phyloP scores from a whole-genome alignment of 169 alveolate species.

The Plasmodium inui region DNA sequence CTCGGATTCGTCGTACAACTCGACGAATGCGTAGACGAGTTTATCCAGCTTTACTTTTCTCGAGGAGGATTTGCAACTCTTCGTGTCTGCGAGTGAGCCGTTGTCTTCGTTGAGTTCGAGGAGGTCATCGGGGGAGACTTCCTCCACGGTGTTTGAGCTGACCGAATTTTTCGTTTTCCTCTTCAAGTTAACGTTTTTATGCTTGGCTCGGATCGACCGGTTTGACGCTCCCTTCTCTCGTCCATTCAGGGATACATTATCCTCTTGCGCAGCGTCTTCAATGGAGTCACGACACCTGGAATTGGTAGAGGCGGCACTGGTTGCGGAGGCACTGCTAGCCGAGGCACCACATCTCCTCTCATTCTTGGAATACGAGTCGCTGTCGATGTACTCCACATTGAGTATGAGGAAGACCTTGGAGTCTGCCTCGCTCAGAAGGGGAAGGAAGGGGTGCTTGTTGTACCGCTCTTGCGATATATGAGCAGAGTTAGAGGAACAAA shows the following conservation, averaged over 20 bases:
- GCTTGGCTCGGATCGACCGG: neutral
- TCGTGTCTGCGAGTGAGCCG: conserved; percentile 6
- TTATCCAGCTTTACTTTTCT: conserved; percentile 68
- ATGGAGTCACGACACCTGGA: neutral
- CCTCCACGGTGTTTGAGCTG: neutral
- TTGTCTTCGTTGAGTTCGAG: neutral
- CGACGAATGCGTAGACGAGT: conserved; percentile 63
- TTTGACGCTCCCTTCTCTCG: neutral
- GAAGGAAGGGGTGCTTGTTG: conserved; percentile 78
- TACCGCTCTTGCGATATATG: conserved; percentile 76
- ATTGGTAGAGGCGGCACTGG: neutral
- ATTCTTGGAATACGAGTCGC: conserved; percentile 4
- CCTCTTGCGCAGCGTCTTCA: neutral
- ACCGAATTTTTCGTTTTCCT: conserved; percentile 23
- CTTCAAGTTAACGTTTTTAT: conserved; percentile 25
- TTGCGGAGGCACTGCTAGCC: neutral
- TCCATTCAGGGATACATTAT: neutral
- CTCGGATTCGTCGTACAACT: conserved; percentile 62
- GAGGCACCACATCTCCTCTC: neutral
- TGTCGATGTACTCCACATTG: conserved; percentile 46
- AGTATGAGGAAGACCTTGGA: conserved; percentile 54
- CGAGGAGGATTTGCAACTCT: conserved; percentile 55
- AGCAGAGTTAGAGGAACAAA: conserved; percentile 10
- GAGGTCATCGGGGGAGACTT: neutral
- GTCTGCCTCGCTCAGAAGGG: conserved; percentile 72